Percentiles rank a stretch among this genome's conserved stretches.
Conservation (phyloP, 1,139 yeast genomes). For the Nakaseomyces delphensis region DNA sequence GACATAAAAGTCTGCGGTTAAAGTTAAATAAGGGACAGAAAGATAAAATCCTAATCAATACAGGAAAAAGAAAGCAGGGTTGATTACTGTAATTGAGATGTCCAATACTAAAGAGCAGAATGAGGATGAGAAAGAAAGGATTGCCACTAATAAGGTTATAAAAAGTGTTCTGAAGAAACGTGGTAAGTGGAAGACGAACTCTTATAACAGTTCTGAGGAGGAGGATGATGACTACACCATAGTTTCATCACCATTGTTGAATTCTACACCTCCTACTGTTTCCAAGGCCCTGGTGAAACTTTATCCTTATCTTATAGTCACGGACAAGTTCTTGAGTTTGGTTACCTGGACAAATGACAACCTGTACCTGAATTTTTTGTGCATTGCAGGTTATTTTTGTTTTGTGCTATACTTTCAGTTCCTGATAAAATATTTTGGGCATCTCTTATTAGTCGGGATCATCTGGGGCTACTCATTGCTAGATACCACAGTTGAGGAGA, state of each 20-base stretch:
- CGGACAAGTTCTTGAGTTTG: slow-evolving; percentile 60
- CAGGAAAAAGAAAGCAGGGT: slow-evolving; percentile 6
- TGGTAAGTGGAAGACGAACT: slow-evolving; percentile 8
- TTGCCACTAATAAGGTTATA: slow-evolving; percentile 17
- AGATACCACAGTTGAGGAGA: slow-evolving; percentile 43
- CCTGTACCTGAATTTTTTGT: slow-evolving; percentile 59
- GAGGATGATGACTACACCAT: slow-evolving; percentile 16
- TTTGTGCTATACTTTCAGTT: slow-evolving; percentile 69
- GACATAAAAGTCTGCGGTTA: no score
- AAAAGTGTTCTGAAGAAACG: slow-evolving; percentile 25
- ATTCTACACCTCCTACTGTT: slow-evolving; percentile 86
- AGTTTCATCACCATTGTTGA: slow-evolving; percentile 52
- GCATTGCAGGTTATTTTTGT: slow-evolving; percentile 49
- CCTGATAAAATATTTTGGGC: slow-evolving; percentile 71
- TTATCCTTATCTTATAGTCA: slow-evolving; percentile 73
- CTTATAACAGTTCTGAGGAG: slow-evolving; percentile 8
- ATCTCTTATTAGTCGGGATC: slow-evolving; percentile 59
- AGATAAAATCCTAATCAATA: neutral
- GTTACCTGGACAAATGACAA: slow-evolving; percentile 90
- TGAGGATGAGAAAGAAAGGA: slow-evolving; percentile 6
- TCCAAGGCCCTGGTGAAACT: slow-evolving; percentile 74
- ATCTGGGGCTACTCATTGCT: slow-evolving; percentile 59
- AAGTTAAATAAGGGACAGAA: no score
- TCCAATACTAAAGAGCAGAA: slow-evolving; percentile 3
- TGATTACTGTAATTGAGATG: slow-evolving; percentile 14